Evolutionary conservation across 2,329 filamentous ascomycete genomes (phyloP), one percentile per base, ranked within the genome.

Genomic region (Chrysosphaeria jannelii): DNA sequence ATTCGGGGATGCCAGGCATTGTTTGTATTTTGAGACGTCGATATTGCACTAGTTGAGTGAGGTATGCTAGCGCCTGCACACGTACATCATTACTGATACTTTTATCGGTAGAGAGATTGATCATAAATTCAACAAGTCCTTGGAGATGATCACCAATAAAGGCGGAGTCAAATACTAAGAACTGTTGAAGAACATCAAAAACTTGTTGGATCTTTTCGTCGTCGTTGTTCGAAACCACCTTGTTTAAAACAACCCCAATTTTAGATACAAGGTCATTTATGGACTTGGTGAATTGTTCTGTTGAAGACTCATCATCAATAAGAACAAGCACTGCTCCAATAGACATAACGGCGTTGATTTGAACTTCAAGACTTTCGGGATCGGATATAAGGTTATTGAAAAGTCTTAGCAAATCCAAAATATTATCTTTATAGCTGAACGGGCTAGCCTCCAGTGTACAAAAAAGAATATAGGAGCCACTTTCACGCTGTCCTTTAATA

Each of bases 101-200:
- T 21, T 57, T 69, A 45, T 88, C 74, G 35, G 59, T 57, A 22
- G 71, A 62, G 25, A 97, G 56, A 28, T 85, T 68, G 36, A 89
- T 69, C 75, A 93, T 93, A 53, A 93, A 90, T 34, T 71, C 62
- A 29, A 91, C 57, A 6, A 97, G 58, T 36, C 91, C 76, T 40
- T 69, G 75, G 39, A 97, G 75, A 48, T 91, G 79, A 26, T 61
- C 55, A 33, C 68, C 71, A 24, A 93, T 52, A 23, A 93, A 59
- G 22, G 74, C 61, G 14, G 75, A 70, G 41, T 91, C 81, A 42
- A 76, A 90, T 31, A 71, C 72, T 25, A 97, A 60, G 36, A 91
- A 67, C 23, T 75, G 85, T 51, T 93, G 85, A 59, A 93, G 90
- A 33, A 90, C 78, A 42, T 93, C 85, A 36, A 93, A 97, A 13